phyloP scores from a whole-genome alignment of 75 land plant genomes.

The Picea glauca region DNA sequence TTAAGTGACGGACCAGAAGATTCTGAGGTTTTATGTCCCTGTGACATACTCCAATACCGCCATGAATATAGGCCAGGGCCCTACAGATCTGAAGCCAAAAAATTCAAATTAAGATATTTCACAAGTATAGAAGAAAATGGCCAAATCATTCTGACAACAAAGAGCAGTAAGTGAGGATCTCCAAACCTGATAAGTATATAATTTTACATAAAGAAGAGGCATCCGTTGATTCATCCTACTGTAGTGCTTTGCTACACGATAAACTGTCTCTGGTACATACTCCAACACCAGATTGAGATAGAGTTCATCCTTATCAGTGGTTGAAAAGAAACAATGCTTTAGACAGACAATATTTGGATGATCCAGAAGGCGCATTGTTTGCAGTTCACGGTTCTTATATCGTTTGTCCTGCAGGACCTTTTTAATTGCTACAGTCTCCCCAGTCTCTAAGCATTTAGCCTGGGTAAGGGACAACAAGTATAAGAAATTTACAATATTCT shows the following conservation, averaged over 20 bases:
- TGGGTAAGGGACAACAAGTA: slow-evolving; percentile 12
- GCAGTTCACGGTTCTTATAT: slow-evolving; percentile 86
- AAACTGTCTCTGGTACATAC: slow-evolving; percentile 82
- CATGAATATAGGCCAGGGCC: slow-evolving; percentile 83
- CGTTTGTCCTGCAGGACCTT: slow-evolving; percentile 85
- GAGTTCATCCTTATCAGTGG: slow-evolving; percentile 85
- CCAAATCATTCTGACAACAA: background rate
- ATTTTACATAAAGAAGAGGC: slow-evolving; percentile 77
- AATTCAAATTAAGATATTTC: background rate
- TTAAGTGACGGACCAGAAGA: slow-evolving; percentile 47
- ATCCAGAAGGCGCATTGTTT: slow-evolving; percentile 86
- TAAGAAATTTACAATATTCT: background rate
- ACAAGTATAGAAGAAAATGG: background rate
- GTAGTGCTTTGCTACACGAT: slow-evolving; percentile 73
- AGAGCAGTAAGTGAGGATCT: background rate
- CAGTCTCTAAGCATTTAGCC: slow-evolving; percentile 88
- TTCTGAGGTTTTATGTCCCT: slow-evolving; percentile 87
- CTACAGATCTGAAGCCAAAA: slow-evolving; percentile 52
- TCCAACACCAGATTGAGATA: slow-evolving; percentile 83
- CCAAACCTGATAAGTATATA: slow-evolving; percentile 78
- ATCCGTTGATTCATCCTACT: slow-evolving; percentile 75
- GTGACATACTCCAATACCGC: slow-evolving; percentile 82
- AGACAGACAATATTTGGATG: slow-evolving; percentile 81
- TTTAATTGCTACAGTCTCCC: slow-evolving; percentile 85
- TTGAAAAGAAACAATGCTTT: slow-evolving; percentile 89